Base-by-base conservation (phyloP, 768 basidiomycete species). In the Termitomyces sp. region DNA sequence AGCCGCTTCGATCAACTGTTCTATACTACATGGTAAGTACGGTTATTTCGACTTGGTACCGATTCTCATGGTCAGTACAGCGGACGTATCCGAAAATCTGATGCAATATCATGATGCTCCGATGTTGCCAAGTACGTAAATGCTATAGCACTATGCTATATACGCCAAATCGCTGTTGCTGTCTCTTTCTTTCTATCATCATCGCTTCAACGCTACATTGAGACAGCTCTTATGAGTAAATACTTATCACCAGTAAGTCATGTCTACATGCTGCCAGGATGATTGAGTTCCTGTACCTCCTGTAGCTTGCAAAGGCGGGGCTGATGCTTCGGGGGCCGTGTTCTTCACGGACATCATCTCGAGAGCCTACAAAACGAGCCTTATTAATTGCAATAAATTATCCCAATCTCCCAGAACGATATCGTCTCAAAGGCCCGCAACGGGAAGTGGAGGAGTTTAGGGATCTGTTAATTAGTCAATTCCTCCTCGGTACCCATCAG, bases 321-420 rank as follows among this genome's bases (percentile, higher is more conserved):
- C 35, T 8, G 51, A 36, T 18, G 13, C 4, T 52, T 7, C 51
- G 13, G 4, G 33, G 33, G 7, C 33, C n/a, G 4, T n/a, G 33
- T 51, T 13, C 18, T 33, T n/a, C 12, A 16, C 9, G 35, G 32
- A 51, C 32, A 11, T 7, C 13, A 28, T 36, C 32, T n/a, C 48
- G 22, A 24, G 33, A 38, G 24, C 46, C 42, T 5, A 32, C 16
- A 7, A 59, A 53, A 22, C 49, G 51, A 3, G 62, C 62, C 6
- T 46, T 63, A 5, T 33, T 63, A 1, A 50, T 63, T n/a, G 62
- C 57, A 2, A 59, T 59, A 2, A 50, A 44, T 20, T 63, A 63
- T 16, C 11, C 8, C 32, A 57, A 48, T 11, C 42, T 55, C 2
- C 36, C 52, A 7, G 16, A 18, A 1, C 1, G 3, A 33, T 24